A percentile compares a stretch with the other conserved stretches of the same genome.
Evolutionary conservation across 1,284 basidiomycete genomes (phyloP).

Genomic region (Ustilago hordei): DNA sequence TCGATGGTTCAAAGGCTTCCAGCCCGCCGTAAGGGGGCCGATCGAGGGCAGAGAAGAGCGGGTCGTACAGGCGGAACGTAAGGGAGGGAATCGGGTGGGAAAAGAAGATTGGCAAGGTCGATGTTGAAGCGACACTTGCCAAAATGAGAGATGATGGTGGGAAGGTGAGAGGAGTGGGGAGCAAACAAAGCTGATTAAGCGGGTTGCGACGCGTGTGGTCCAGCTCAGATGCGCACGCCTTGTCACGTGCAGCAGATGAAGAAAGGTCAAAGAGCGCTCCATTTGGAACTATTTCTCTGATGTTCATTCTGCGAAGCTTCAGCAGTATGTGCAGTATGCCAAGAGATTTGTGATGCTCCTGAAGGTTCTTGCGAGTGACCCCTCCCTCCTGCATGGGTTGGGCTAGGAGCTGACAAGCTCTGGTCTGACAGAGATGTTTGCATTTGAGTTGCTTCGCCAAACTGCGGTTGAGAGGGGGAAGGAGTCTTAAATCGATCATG

Average conservation of each 20-base stretch:
- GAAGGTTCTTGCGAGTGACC: constrained; percentile 40
- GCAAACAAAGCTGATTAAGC: too few species aligned
- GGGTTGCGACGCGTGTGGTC: too few species aligned
- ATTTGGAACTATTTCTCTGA: constrained; percentile 20
- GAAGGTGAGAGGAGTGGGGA: too few species aligned
- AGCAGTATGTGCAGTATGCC: constrained; percentile 41
- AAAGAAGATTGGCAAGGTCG: too few species aligned
- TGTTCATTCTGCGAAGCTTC: constrained; percentile 16
- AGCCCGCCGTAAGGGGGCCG: too few species aligned
- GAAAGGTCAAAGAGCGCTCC: constrained; percentile 14
- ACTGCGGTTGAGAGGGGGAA: constrained; percentile 13
- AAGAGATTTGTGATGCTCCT: constrained; percentile 28
- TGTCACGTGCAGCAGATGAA: neutral
- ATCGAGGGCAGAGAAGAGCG: too few species aligned
- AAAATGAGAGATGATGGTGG: too few species aligned
- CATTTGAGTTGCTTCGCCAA: constrained; percentile 5
- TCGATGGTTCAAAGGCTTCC: too few species aligned
- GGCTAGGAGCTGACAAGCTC: constrained; percentile 14
- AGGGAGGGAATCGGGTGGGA: too few species aligned
- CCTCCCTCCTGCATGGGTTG: constrained; percentile 2
- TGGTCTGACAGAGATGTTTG: constrained; percentile 11
- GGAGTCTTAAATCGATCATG: constrained; percentile 45
- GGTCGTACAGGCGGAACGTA: too few species aligned
- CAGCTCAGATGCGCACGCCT: too few species aligned
- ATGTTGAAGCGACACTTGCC: too few species aligned